Evolutionary conservation across 805 yeast species (phyloP).

Genomic region (Myxozyma neotropica): DNA sequence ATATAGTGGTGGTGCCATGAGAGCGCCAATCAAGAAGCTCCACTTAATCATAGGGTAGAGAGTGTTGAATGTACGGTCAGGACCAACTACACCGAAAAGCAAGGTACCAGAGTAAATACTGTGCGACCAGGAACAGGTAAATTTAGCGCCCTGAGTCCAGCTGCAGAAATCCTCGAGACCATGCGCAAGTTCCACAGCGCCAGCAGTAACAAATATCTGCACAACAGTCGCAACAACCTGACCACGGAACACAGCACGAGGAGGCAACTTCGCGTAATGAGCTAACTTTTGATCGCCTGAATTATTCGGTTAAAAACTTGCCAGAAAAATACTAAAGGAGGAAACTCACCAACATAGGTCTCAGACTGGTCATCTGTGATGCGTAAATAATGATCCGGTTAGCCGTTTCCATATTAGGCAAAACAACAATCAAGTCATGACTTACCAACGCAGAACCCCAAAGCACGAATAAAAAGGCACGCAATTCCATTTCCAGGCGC

Average conservation of each 20-base stretch:
- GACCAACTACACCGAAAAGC: slow-evolving; percentile 68
- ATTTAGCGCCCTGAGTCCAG: slow-evolving; percentile 48
- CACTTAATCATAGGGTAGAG: slow-evolving; percentile 57
- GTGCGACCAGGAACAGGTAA: slow-evolving; percentile 52
- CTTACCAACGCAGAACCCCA: slow-evolving; percentile 53
- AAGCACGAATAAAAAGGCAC: slow-evolving; percentile 62
- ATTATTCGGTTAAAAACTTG: neutral
- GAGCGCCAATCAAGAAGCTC: slow-evolving; percentile 63
- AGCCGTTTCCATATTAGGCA: neutral
- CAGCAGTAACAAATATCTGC: slow-evolving; percentile 47
- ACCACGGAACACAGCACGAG: slow-evolving; percentile 60
- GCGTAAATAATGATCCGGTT: too few species aligned
- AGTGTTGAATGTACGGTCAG: slow-evolving; percentile 58
- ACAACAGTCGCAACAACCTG: slow-evolving; percentile 51
- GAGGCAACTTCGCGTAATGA: slow-evolving; percentile 66
- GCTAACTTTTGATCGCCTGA: slow-evolving; percentile 62
- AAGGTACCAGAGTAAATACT: slow-evolving; percentile 59
- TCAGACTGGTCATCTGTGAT: slow-evolving; percentile 56
- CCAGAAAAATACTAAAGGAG: neutral
- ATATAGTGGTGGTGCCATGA: slow-evolving; percentile 50
- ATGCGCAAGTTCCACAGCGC: slow-evolving; percentile 44
- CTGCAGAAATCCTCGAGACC: slow-evolving; percentile 49
- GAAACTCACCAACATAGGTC: slow-evolving; percentile 40
- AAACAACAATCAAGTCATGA: too few species aligned
- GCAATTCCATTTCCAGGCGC: slow-evolving; percentile 64